A percentile compares a stretch with the other conserved stretches of the same genome.
Evolutionary conservation across 2,329 filamentous ascomycete species (phyloP).

Genomic region (Arachnopeziza araneosa): DNA sequence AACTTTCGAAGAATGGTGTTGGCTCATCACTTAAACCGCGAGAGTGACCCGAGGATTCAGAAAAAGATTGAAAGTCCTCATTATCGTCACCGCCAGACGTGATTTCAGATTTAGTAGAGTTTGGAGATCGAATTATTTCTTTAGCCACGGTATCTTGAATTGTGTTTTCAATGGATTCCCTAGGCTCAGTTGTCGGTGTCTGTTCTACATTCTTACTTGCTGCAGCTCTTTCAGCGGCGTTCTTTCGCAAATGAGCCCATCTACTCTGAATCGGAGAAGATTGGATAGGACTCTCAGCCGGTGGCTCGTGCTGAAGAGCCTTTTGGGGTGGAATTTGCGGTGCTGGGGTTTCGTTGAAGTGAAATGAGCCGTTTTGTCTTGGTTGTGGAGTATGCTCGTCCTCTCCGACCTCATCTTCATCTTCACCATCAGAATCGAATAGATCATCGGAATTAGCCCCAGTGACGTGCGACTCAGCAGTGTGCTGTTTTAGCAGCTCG

Average conservation of each 20-base stretch:
- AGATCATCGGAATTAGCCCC: not conserved
- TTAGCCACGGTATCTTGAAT: not conserved
- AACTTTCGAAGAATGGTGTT: not conserved
- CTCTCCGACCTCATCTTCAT: not conserved
- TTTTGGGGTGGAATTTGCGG: not conserved
- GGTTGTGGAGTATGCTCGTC: too few species aligned
- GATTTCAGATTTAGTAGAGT: not conserved
- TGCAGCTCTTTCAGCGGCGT: slow-evolving; percentile 75
- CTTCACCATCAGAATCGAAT: not conserved
- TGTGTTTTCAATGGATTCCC: not conserved
- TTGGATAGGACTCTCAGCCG: not conserved
- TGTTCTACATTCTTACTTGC: slow-evolving; percentile 62
- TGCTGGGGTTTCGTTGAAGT: too few species aligned
- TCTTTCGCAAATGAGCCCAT: slow-evolving; percentile 94
- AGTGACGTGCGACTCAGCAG: not conserved
- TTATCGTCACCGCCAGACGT: not conserved
- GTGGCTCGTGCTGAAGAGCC: not conserved
- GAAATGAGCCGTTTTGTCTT: too few species aligned
- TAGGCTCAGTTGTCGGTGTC: slow-evolving; percentile 1
- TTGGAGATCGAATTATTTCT: not conserved
- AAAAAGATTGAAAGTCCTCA: not conserved
- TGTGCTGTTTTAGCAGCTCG: not conserved
- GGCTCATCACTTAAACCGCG: not conserved
- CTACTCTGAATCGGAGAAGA: slow-evolving; percentile 57
- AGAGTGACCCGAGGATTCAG: not conserved